Base-by-base conservation (phyloP, 1,139 yeast genomes). In the Saccharomyces uvarum region DNA sequence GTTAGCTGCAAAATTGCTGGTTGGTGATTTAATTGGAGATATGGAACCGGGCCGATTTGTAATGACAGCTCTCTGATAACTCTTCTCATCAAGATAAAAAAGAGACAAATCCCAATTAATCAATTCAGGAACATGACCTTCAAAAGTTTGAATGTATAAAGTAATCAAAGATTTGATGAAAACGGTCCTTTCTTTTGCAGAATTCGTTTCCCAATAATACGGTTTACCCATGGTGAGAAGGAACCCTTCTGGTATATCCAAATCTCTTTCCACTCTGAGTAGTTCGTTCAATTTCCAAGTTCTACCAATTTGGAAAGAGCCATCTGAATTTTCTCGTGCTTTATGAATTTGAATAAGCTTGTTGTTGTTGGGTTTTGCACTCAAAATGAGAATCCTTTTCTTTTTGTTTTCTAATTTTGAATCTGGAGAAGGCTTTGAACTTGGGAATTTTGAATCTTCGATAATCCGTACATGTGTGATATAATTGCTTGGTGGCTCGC, bases 261-360 rank as follows among this genome's bases (percentile, higher is more conserved):
- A 47, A 57, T 83, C 86, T 55, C 81, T 77, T 49, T 83, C 82
- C 4, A 91, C 72, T 42, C 71, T 71, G 13, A 76, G 72, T 60
- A 93, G 74, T 61, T 88, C 96, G 57, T 82, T 88, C 65, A 93
- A 73, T 59, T 84, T 85, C 99, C 99, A 93, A 4, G 96, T 86
- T 65, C 97, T 80, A 44, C 99, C 99, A 53, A 93, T 88, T 70
- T 91, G 98, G 65, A 87, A 84, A 2, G 83, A 71, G 2, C 87
- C 89, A 57, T 83, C 83, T 9, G 81, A 77, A 63, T 86, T 87
- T 67, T 81, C 89, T 63, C 95, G 84, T 1, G 96, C 97, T 71
- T 93, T 93, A 66, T 90, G 97, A 28, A 93, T 66, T 55, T 85
- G 77, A 48, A 88, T 84, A 27, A 87, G 74, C 2, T 95, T 95